These are phyloP conservation scores for Candida nitratophila DNA, from an alignment of 805 yeast species.

Conservation along the genomic window DNA sequence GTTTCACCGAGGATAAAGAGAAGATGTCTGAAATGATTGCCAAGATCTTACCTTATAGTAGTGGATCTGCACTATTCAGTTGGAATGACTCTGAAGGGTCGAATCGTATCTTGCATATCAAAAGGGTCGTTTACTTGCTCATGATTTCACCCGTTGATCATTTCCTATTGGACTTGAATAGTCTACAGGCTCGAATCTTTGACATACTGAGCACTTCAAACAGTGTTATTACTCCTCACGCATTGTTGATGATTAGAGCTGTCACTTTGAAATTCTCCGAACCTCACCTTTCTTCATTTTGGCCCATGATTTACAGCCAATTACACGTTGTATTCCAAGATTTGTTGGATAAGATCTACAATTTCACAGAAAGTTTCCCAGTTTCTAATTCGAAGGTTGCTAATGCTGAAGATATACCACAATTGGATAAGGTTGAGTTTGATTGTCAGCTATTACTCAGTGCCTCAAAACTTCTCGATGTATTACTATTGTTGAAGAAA, in stretches of 20 bases:
- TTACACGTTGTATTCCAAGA: conserved; percentile 45
- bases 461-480: conserved; percentile 75
- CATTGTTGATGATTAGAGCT: conserved; percentile 57
- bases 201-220: conserved; percentile 25
- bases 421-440: conserved; percentile 21
- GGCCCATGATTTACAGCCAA: conserved; percentile 62
- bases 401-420: conserved; percentile 1
- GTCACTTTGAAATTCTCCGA: conserved; percentile 56
- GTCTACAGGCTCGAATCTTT: conserved; percentile 28
- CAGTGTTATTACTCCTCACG: conserved; percentile 30
- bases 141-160: conserved; percentile 56
- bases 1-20: conserved; percentile 63
- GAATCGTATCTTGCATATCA: conserved; percentile 33
- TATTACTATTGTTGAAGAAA: conserved; percentile 54
- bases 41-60: conserved; percentile 41
- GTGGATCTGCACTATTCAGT: conserved; percentile 41
- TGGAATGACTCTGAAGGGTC: conserved; percentile 29
- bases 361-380: conserved; percentile 4
- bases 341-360: conserved; percentile 18
- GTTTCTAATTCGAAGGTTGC: conserved; percentile 17
- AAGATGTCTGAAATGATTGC: conserved; percentile 45
- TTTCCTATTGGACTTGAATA: conserved; percentile 44
- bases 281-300: conserved; percentile 56
- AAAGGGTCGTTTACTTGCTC: conserved; percentile 57
- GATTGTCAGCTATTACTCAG: conserved; percentile 40